phyloP scores from a whole-genome alignment of 805 yeast genomes.

The Pichia eremophila region DNA sequence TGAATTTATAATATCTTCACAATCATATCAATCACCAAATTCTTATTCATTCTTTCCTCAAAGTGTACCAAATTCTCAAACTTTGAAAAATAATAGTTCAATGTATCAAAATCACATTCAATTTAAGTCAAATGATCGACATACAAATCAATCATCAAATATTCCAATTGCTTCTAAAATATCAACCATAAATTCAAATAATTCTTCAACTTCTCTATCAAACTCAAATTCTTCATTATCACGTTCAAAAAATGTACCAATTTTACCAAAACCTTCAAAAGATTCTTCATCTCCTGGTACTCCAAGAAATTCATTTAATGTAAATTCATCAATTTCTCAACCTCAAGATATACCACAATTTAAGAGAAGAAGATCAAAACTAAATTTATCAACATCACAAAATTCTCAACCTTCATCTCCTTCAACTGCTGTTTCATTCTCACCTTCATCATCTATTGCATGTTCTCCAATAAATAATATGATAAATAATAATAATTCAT shows the following conservation, averaged over 20 bases:
- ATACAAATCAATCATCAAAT: constrained; percentile 1
- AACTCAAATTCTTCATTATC: background rate
- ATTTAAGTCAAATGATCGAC: constrained; percentile 2
- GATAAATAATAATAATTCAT: background rate
- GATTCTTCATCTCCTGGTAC: constrained; percentile 19
- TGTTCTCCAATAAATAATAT: constrained; percentile 15
- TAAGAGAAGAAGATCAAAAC: constrained; percentile 25
- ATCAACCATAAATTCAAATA: background rate
- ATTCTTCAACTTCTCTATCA: background rate
- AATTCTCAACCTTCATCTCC: constrained; percentile 24
- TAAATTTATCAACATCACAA: constrained; percentile 9
- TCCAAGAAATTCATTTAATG: constrained; percentile 11
- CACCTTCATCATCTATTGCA: constrained; percentile 7
- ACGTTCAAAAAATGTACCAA: constrained; percentile 25
- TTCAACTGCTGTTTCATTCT: constrained; percentile 4
- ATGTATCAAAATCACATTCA: background rate
- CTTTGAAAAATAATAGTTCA: background rate
- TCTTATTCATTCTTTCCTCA: constrained; percentile 3
- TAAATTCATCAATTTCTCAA: constrained; percentile 12
- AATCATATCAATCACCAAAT: background rate
- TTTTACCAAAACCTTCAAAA: constrained; percentile 25
- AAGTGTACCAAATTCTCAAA: background rate
- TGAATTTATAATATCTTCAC: background rate
- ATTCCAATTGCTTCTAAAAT: constrained; percentile 2
- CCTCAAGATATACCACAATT: constrained; percentile 25